phyloP scores from a whole-genome alignment of 2,329 filamentous ascomycete species.

The Fusarium sterilihyphosum region DNA sequence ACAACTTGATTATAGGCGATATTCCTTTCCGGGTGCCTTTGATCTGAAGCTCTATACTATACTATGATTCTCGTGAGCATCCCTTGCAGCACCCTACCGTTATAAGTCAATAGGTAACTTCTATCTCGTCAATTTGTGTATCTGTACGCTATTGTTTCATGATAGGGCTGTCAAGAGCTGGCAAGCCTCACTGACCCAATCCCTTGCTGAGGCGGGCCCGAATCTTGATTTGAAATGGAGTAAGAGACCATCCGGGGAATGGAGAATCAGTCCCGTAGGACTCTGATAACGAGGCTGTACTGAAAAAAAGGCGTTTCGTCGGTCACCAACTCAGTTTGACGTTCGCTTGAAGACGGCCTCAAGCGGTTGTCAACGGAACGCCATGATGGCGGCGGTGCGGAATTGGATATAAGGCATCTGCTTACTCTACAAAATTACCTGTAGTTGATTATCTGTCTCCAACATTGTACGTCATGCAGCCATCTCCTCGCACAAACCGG shows the following conservation, averaged over 20 bases:
- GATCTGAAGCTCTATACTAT: background rate
- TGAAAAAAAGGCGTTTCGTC: conserved; percentile 6
- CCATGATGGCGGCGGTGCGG: conserved; percentile 14
- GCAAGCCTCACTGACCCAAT: conserved; percentile 4
- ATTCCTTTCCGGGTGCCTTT: background rate
- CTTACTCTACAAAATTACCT: conserved; percentile 4
- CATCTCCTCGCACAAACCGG: conserved; percentile 17
- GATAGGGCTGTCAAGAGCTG: conserved; percentile 3
- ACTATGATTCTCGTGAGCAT: background rate
- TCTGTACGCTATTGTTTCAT: conserved; percentile 3
- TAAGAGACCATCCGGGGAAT: background rate
- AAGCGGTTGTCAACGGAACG: conserved; percentile 36
- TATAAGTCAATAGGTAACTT: background rate
- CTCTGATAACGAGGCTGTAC: conserved; percentile 30
- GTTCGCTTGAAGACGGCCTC: conserved; percentile 38
- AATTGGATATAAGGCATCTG: background rate
- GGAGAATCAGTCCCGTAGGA: conserved; percentile 11
- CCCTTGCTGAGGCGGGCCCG: background rate
- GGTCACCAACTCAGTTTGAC: background rate
- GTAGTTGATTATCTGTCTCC: background rate
- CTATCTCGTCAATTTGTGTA: background rate
- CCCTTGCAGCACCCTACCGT: background rate
- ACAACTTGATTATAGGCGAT: background rate
- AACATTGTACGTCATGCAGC: conserved; percentile 31
- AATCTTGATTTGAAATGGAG: background rate